These are phyloP conservation scores for Penicillium corylophilum DNA, from an alignment of 2,329 filamentous ascomycete genomes.

Conservation along the genomic window DNA sequence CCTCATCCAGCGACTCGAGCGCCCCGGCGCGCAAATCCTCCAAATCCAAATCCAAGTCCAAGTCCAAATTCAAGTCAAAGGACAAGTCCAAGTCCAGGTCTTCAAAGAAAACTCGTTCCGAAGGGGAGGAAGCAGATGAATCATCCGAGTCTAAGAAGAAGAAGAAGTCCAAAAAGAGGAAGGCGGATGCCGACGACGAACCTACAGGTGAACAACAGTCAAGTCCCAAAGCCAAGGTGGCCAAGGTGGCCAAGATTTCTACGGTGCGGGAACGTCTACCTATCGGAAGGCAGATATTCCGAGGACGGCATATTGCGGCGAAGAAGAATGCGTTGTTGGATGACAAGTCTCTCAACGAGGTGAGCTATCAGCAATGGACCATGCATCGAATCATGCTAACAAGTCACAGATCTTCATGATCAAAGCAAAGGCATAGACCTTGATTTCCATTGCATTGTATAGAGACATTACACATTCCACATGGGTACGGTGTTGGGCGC, in stretches of 20 bases:
- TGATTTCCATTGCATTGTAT: constrained; percentile 5
- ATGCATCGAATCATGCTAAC: constrained; percentile 4
- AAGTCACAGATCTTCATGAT: constrained; percentile 25
- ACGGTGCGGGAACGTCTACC: constrained; percentile 49
- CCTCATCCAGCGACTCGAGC: constrained; percentile 13
- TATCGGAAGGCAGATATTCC: constrained; percentile 67
- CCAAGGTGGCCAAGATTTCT: constrained; percentile 43
- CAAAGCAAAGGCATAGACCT: constrained; percentile 17
- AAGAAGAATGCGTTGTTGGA: constrained; percentile 84
- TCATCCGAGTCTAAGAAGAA: constrained; percentile 28
- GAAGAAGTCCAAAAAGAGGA: constrained; percentile 38
- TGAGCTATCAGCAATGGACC: constrained; percentile 40
- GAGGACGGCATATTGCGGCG: constrained; percentile 81
- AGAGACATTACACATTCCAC: background rate
- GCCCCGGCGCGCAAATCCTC: constrained; percentile 10
- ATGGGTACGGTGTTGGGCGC: background rate
- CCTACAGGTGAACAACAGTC: constrained; percentile 32
- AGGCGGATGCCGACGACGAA: constrained; percentile 30
- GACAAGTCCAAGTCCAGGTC: constrained; percentile 17
- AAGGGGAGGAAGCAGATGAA: constrained; percentile 17
- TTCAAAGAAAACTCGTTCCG: constrained; percentile 19
- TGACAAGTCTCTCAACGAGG: constrained; percentile 80
- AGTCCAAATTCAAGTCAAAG: background rate
- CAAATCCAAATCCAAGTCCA: constrained; percentile 18
- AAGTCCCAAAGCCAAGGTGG: constrained; percentile 36